Conservation (phyloP, 1,139 yeast species). For the Zygosaccharomyces pseudobailii region DNA sequence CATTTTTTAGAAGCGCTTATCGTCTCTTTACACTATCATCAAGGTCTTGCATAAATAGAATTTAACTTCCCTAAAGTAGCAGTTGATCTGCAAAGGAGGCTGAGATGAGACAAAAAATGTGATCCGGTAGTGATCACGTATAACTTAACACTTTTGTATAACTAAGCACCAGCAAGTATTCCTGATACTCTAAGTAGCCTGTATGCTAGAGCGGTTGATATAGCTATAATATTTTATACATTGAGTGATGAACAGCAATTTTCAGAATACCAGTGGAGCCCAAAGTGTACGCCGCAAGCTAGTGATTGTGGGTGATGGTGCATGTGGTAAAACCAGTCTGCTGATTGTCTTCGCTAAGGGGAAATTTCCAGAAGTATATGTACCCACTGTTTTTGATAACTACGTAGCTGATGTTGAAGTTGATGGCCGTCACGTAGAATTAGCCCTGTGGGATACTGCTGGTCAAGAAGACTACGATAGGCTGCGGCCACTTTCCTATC, state of each 20-base stretch:
- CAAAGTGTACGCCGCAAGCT: slow-evolving; percentile 47
- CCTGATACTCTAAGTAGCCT: background rate
- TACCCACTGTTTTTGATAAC: slow-evolving; percentile 93
- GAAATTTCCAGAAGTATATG: slow-evolving; percentile 92
- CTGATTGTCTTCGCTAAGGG: slow-evolving; percentile 88
- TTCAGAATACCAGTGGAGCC: background rate
- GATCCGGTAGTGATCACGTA: background rate
- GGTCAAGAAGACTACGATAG: slow-evolving; percentile 98
- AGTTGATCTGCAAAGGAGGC: background rate
- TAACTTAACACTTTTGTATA: background rate
- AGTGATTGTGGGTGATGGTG: slow-evolving; percentile 83
- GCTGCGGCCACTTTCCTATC: slow-evolving; percentile 88
- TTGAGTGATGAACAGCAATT: background rate
- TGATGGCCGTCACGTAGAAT: slow-evolving; percentile 88
- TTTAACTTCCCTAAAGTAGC: background rate
- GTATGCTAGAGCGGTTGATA: background rate
- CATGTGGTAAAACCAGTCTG: slow-evolving; percentile 81
- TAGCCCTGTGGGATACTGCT: slow-evolving; percentile 97
- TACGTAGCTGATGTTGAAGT: slow-evolving; percentile 93
- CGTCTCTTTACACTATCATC: background rate
- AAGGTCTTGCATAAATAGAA: background rate
- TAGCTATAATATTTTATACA: background rate
- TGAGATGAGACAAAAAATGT: background rate
- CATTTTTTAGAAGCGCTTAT: background rate
- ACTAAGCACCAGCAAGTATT: background rate